Conservation (phyloP, 345 rosid genomes). For the Stellera chamaejasme region DNA sequence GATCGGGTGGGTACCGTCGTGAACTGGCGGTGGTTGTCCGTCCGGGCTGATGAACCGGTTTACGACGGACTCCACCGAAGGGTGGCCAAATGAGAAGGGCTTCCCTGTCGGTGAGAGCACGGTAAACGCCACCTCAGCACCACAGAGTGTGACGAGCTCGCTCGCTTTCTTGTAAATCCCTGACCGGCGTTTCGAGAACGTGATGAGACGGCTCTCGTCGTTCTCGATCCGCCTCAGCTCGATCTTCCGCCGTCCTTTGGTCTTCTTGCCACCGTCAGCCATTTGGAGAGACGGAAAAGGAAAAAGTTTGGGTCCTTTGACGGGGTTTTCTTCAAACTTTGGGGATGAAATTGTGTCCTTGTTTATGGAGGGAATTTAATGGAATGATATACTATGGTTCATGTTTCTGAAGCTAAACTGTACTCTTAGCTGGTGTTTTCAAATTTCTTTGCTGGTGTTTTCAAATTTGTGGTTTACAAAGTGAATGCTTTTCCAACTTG, state of each 20-base stretch:
- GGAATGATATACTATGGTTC: too few relatives aligned
- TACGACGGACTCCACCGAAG: constrained; percentile 19
- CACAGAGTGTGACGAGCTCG: constrained; percentile 25
- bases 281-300: neutral
- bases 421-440: too few relatives aligned
- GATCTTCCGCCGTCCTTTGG: constrained; percentile 24
- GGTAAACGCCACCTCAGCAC: constrained; percentile 17
- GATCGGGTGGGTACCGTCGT: too few relatives aligned
- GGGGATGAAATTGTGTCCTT: too few relatives aligned
- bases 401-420: too few relatives aligned
- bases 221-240: constrained; percentile 19
- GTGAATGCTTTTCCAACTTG: too few relatives aligned
- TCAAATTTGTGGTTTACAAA: too few relatives aligned
- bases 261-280: constrained; percentile 6
- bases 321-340: too few relatives aligned
- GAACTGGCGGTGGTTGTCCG: too few relatives aligned
- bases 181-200: constrained; percentile 34
- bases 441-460: too few relatives aligned
- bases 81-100: constrained; percentile 28
- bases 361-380: too few relatives aligned
- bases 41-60: constrained; percentile 12
- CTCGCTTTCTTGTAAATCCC: constrained; percentile 35
- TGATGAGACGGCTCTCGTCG: constrained; percentile 17
- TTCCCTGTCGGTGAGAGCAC: constrained; percentile 29
- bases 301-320: neutral